phyloP scores from a whole-genome alignment of 768 basidiomycete genomes.

The Aureoboletus auriporus region DNA sequence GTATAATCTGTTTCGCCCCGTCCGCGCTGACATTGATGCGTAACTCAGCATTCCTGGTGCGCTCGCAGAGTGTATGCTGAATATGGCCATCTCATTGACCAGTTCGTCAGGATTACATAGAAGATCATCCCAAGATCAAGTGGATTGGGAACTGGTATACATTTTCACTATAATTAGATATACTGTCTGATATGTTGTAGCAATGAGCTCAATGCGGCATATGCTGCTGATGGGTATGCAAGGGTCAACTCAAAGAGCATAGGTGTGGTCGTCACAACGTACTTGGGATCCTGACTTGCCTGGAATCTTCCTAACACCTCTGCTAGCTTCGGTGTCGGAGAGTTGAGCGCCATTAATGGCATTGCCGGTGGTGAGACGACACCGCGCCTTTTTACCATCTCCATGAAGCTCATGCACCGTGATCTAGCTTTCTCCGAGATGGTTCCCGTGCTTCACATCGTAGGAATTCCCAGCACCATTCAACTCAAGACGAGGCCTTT shows the following conservation, averaged over 20 bases:
- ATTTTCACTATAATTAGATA: not conserved
- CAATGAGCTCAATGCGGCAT: conserved; percentile 83
- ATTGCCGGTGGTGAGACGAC: conserved; percentile 60
- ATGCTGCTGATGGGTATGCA: conserved; percentile 93
- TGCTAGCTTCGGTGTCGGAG: conserved; percentile 85
- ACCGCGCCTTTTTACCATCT: not conserved
- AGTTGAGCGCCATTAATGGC: conserved; percentile 82
- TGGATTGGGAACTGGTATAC: conserved; percentile 86
- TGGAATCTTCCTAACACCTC: not conserved
- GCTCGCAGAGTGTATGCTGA: not conserved
- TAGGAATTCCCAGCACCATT: conserved; percentile 71
- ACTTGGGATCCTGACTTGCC: conserved; percentile 6
- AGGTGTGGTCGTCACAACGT: conserved; percentile 79
- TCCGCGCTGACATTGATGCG: not conserved
- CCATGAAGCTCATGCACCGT: conserved; percentile 1
- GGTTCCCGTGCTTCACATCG: conserved; percentile 87
- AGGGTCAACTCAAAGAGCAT: conserved; percentile 73
- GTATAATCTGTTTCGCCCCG: conserved; percentile 3
- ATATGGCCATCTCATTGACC: not conserved
- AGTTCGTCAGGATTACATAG: conserved; percentile 63
- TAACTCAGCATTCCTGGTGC: conserved; percentile 25
- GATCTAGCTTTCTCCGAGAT: conserved; percentile 73
- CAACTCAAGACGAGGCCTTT: conserved; percentile 71
- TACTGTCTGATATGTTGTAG: conserved; percentile 32
- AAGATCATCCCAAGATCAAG: conserved; percentile 69